Base-by-base conservation (phyloP, 2,329 filamentous ascomycete species). In the Ascosphaera aggregata region DNA sequence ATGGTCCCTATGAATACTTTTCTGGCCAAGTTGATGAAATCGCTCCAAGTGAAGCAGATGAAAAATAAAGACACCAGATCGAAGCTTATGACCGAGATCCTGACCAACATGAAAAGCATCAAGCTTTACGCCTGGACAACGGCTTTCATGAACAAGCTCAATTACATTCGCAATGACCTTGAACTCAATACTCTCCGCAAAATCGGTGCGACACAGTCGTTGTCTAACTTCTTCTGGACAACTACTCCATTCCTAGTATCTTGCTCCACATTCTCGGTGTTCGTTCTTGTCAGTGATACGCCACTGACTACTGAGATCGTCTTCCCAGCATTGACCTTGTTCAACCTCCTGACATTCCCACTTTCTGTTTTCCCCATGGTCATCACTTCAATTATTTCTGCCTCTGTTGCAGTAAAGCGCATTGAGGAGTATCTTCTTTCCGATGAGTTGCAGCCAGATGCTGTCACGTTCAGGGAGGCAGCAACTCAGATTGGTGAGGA, bases 91-190 rank as follows among this genome's bases (percentile, higher is more conserved):
- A 91, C 86, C 4, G 89, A 98, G 58, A 98, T 98, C 47, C 66
- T 98, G 52, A 94, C 91, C 65, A 95, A 95, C 60, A 98, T 98
- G 80, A 98, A 98, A 65, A 92, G 84, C 54, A 89, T 98, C 64
- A 98, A 98, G 62, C 71, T 98, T 16, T 98, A 94, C 55, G 89
- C 89, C 20, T 98, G 89, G 89, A 86, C 85, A 22, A 78, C 76
- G 20, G 86, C 89, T 11, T 98, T 98, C 54, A 93, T 94, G 76
- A 89, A 84, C 58, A 93, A 92, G 60, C 72, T 98, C 42, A 95
- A 89, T 60, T 80, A 80, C 55, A 84, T 98, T 43, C 75, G 89
- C 58, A 98, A 98, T 58, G 89, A 98, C 51, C 72, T 82, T 49
- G 89, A 98, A 59, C 65, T 98, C 40, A 89, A 89, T 63, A 98